Conservation (phyloP, 768 basidiomycete genomes). For the Suillus plorans region DNA sequence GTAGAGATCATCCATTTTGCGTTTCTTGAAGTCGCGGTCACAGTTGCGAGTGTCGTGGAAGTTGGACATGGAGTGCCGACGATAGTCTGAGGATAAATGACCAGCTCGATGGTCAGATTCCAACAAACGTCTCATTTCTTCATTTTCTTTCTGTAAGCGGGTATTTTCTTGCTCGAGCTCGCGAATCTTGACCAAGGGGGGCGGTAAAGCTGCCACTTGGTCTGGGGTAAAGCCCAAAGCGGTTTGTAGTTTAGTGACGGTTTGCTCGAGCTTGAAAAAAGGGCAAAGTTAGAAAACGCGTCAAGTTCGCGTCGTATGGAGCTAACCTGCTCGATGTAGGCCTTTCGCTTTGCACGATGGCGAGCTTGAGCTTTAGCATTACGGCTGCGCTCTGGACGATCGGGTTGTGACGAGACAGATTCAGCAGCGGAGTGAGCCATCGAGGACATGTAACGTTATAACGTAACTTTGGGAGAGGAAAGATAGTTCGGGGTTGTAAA, state of each 20-base stretch:
- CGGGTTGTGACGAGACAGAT: conserved; percentile 40
- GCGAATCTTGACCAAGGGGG: conserved; percentile 71
- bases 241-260: conserved; percentile 80
- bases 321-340: conserved; percentile 84
- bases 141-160: conserved; percentile 68
- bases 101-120: conserved; percentile 39
- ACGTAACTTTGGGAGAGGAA: conserved; percentile 39
- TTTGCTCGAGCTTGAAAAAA: conserved; percentile 68
- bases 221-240: conserved; percentile 72
- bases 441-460: conserved; percentile 57
- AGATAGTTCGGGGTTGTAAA: conserved; percentile 51
- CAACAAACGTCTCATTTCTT: conserved; percentile 69
- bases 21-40: conserved; percentile 62
- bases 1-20: conserved; percentile 62
- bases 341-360: conserved; percentile 90
- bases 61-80: conserved; percentile 45
- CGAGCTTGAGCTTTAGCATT: conserved; percentile 87
- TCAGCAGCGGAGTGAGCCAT: conserved; percentile 52
- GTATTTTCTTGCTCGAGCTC: conserved; percentile 83
- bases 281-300: conserved; percentile 10
- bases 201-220: conserved; percentile 70
- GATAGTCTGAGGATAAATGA: conserved; percentile 41
- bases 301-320: conserved; percentile 7
- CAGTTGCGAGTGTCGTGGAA: conserved; percentile 49
- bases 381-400: conserved; percentile 81